A percentile compares a stretch with the other conserved stretches of the same genome.
Conservation (phyloP, 331 rosid species). For the Quercus lobata region DNA sequence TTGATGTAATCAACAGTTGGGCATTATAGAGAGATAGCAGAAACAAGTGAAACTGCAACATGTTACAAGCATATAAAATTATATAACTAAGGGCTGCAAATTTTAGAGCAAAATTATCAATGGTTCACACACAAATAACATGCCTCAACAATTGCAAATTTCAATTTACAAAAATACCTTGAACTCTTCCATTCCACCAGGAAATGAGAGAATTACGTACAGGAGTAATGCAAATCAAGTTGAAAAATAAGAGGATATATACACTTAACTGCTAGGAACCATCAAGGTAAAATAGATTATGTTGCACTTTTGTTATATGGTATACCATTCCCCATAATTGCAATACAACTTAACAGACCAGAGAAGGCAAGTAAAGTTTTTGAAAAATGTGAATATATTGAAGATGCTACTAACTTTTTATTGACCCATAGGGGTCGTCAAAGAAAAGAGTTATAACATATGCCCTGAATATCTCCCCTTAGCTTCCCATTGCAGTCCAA, state of each 20-base stretch:
- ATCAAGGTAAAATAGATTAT: not conserved
- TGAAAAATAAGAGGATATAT: not conserved
- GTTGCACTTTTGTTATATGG: not conserved
- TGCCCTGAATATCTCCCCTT: not conserved
- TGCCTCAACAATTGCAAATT: not conserved
- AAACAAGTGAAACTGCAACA: not conserved
- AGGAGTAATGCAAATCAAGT: not conserved
- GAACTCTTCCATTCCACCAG: not conserved
- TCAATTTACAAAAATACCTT: not conserved
- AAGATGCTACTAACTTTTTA: not conserved
- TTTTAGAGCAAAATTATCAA: not conserved
- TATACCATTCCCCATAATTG: not conserved
- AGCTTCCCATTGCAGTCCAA: not conserved
- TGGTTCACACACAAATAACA: not conserved
- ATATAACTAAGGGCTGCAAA: not conserved
- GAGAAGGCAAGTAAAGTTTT: not conserved
- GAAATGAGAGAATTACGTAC: not conserved
- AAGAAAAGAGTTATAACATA: not conserved
- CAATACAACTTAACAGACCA: not conserved
- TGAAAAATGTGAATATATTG: not conserved
- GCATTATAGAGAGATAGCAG: too few relatives aligned
- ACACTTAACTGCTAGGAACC: not conserved
- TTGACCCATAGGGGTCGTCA: not conserved
- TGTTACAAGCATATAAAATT: not conserved
- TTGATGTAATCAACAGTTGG: too few relatives aligned